A percentile compares a stretch with the other conserved stretches of the same genome.
These are phyloP conservation scores for Citrus inodora DNA, from an alignment of 345 rosid species.

Conservation along the genomic window DNA sequence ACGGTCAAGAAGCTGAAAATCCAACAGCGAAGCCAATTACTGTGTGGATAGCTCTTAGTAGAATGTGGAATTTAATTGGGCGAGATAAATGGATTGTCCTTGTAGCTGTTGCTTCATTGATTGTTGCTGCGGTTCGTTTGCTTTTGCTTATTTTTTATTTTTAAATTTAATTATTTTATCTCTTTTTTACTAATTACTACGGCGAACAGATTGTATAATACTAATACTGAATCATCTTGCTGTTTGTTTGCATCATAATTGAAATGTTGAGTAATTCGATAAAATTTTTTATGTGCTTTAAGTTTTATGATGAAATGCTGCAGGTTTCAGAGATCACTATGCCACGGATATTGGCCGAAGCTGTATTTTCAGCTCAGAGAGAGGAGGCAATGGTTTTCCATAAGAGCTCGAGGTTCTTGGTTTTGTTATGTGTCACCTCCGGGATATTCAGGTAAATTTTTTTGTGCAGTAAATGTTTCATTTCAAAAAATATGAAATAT, in stretches of 20 bases:
- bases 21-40: slow-evolving; percentile 22
- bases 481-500: not conserved
- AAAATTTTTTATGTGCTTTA: not conserved
- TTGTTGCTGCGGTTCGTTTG: slow-evolving; percentile 41
- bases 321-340: slow-evolving; percentile 50
- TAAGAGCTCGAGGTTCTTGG: slow-evolving; percentile 27
- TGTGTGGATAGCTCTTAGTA: slow-evolving; percentile 27
- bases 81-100: slow-evolving; percentile 37
- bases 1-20: slow-evolving; percentile 5
- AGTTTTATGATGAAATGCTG: not conserved
- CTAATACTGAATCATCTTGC: not conserved
- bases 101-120: slow-evolving; percentile 34
- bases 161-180: not conserved
- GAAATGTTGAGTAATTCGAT: not conserved
- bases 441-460: slow-evolving; percentile 44
- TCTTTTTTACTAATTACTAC: not conserved
- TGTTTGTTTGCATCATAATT: not conserved
- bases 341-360: slow-evolving; percentile 46
- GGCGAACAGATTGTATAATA: not conserved
- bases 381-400: slow-evolving; percentile 26
- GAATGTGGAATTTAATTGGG: slow-evolving; percentile 44
- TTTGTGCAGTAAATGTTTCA: not conserved
- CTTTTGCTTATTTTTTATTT: not conserved
- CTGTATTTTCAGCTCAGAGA: slow-evolving; percentile 46
- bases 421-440: slow-evolving; percentile 36